Evolutionary conservation across 345 rosid genomes (phyloP), one percentile per base, ranked within the genome.

Genomic region (Arabis alpina): DNA sequence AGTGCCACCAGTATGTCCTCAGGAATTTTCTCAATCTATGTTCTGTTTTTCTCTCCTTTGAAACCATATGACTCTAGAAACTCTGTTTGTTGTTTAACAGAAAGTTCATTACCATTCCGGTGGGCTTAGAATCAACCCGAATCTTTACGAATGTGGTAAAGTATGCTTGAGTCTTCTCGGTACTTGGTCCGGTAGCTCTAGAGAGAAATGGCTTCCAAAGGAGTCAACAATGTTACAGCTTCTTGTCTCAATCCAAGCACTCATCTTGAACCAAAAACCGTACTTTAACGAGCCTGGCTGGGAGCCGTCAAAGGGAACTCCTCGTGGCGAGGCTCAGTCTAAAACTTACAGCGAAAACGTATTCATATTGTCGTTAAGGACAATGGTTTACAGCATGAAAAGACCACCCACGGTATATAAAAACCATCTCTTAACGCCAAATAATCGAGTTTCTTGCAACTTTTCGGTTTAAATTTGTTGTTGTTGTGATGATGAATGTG

Each of bases 81-180:
- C 10, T 49, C 7, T 0, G 15, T 11, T 70, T 72, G 42, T 34
- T 69, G 67, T 48, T 28, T 85, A 68, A 55, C 84, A 93, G 98
- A 66, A 24, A 64, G 94, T 93, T 58, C 2, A 86, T 71, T 91
- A 91, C 81, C 96, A 91, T 71, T 70, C 96, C 12, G 85, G 91
- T 48, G 96, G 97, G 53, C 92, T 91, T 60, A 85, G 92, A 68
- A 84, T 93, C 67, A 93, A 93, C 68, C 97, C 96, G 28, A 93
- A 89, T 80, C 70, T 93, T 42, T 87, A 93, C 70, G 6, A 3
- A 14, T 64, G 84, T 56, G 98, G 98, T 37, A 87, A 89, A 78
- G 96, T 91, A 57, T 93, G 98, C 66, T 92, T 93, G 61, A 93
- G 98, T 82, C 94, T 93, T 74, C 92, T 93, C 24, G 88, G 89